These are phyloP conservation scores for Conringia planisiliqua DNA, from an alignment of 345 rosid species.

Conservation along the genomic window DNA sequence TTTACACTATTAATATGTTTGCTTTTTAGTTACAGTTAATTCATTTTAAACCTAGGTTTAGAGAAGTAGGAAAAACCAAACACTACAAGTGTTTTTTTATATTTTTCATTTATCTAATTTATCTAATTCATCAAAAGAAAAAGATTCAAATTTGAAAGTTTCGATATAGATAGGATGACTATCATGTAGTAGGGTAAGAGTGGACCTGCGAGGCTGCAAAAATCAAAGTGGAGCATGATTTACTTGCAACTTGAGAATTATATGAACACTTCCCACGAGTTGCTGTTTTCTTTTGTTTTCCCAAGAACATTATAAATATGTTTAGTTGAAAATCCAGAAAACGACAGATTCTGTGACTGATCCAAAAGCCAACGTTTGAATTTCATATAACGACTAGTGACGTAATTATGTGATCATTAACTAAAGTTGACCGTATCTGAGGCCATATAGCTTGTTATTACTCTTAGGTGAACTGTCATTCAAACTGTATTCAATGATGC, in stretches of 20 bases:
- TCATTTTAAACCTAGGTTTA: not conserved
- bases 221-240: conserved; percentile 18
- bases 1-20: no score
- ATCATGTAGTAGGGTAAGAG: not conserved
- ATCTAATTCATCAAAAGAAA: no score
- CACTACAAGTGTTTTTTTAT: not conserved
- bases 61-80: not conserved
- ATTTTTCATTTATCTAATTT: not conserved
- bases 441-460: not conserved
- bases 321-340: not conserved
- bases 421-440: conserved; percentile 14
- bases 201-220: conserved; percentile 23
- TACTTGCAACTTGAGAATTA: conserved; percentile 9
- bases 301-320: not conserved
- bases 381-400: not conserved
- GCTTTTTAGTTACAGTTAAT: not conserved
- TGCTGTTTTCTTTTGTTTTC: conserved; percentile 11
- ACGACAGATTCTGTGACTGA: not conserved
- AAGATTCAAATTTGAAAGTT: not conserved
- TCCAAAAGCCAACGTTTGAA: conserved; percentile 3
- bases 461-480: not conserved
- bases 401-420: not conserved
- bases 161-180: not conserved
- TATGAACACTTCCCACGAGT: not conserved
- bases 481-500: not conserved